Conservation (phyloP, 2,329 filamentous ascomycete genomes). For the Pseudogymnoascus sp. region DNA sequence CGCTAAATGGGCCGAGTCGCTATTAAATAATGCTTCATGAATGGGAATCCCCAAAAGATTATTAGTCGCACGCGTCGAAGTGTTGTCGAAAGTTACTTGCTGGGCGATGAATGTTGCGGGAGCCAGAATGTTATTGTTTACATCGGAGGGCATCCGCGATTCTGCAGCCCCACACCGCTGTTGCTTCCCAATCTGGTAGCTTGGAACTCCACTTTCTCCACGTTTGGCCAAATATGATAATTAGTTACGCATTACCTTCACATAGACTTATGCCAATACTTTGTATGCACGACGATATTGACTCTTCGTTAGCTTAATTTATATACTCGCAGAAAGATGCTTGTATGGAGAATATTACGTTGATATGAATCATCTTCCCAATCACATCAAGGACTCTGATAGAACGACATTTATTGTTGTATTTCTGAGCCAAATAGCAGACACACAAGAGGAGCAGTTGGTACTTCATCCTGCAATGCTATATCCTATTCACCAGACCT, state of each 20-base stretch:
- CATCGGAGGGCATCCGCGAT: neutral
- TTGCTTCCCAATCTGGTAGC: neutral
- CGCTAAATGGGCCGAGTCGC: neutral
- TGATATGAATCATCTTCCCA: neutral
- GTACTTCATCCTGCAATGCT: too few relatives aligned
- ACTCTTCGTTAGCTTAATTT: neutral
- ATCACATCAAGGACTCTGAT: neutral
- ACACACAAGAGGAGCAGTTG: neutral
- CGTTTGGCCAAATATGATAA: neutral
- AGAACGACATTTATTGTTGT: neutral
- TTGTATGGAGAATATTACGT: neutral
- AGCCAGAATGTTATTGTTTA: conserved; percentile 8
- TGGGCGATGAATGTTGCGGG: neutral
- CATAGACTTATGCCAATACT: neutral
- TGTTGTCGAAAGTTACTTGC: neutral
- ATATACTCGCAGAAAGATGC: neutral
- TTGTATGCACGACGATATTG: neutral
- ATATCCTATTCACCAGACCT: too few relatives aligned
- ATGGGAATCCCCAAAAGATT: neutral
- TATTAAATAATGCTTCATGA: neutral
- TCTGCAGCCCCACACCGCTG: conserved; percentile 4
- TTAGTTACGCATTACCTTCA: neutral
- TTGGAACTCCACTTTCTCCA: neutral
- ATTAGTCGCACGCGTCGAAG: neutral
- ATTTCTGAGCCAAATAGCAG: neutral